A percentile compares a stretch with the other conserved stretches of the same genome.
phyloP scores from a whole-genome alignment of 2,329 filamentous ascomycete species.

The Coniochaeta prunicola region DNA sequence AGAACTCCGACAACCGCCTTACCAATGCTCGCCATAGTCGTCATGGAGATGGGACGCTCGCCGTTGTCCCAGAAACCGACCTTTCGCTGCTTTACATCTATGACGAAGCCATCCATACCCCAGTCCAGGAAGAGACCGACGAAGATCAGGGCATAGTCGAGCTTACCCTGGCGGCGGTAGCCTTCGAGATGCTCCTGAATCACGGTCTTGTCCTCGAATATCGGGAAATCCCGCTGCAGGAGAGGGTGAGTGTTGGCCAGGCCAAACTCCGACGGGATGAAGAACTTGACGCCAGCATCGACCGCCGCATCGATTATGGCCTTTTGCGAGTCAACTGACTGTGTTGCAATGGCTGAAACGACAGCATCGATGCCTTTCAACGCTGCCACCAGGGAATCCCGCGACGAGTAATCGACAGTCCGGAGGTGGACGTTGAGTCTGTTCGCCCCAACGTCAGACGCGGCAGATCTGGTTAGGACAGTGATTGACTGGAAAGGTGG shows the following conservation, averaged over 20 bases:
- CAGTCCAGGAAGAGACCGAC: slow-evolving; percentile 7
- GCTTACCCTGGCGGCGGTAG: background rate
- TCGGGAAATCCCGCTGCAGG: background rate
- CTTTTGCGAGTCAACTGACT: slow-evolving; percentile 34
- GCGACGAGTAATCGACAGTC: slow-evolving; percentile 34
- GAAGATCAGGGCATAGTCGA: slow-evolving; percentile 7
- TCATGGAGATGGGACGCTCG: slow-evolving; percentile 1
- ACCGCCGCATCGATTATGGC: slow-evolving; percentile 47
- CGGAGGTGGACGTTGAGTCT: background rate
- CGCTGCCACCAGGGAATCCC: slow-evolving; percentile 33
- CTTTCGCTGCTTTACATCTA: slow-evolving; percentile 4
- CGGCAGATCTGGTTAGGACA: background rate
- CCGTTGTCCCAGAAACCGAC: slow-evolving; percentile 6
- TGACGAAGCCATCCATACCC: slow-evolving; percentile 5
- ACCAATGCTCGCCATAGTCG: slow-evolving; percentile 6
- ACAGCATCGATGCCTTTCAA: slow-evolving; percentile 49
- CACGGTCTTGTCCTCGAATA: background rate
- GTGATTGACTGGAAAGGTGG: background rate
- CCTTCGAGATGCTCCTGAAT: background rate
- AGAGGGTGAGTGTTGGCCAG: slow-evolving; percentile 10
- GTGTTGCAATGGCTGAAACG: slow-evolving; percentile 38
- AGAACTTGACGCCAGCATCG: slow-evolving; percentile 46
- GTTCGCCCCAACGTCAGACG: background rate
- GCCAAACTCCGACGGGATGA: slow-evolving; percentile 49
- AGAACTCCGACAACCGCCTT: slow-evolving; percentile 4